Evolutionary conservation across 225 moss, liverwort and hornwort genomes (phyloP), one percentile per base, ranked within the genome.

Genomic region (Lunularia cruciata): DNA sequence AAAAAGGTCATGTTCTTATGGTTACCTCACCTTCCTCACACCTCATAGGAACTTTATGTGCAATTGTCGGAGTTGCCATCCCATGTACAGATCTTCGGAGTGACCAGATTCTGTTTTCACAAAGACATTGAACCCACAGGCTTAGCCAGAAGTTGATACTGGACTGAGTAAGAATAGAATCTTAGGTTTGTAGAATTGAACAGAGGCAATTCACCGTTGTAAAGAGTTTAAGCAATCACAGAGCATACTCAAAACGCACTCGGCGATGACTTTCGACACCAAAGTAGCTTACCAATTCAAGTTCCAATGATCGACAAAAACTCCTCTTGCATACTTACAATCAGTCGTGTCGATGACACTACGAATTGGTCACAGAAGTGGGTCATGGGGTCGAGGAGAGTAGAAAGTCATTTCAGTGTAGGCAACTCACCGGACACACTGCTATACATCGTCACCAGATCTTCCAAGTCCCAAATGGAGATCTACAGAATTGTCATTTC

Each of bases 391-490:
- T 12, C 18, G 45, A 45, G 18, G 18, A 45, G 45, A 18, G 2
- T 12, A 45, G 12, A 18, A 45, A 18, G 45, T 12, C 14, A 12
- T 45, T 2, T 45, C 18, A 2, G 2, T 7, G 0, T 26, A 28
- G 42, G 40, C 13, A 42, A 38, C 58, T 69, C 34, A 49, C 27
- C 49, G 69, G 52, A 14, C 35, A 69, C 54, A 57, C 62, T 70
- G 33, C 56, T 78, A 69, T 43, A 65, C 43, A 70, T 59, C 64
- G 48, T 70, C 73, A 33, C 40, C 58, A 36, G 67, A 72, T 70
- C 66, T 81, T 54, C 83, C 80, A 64, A 93, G 65, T 58, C 90
- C 93, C 81, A 93, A 77, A 65, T 90, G 86, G 72, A 93, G 83
- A 80, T 93, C 86, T 65, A 93, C 75, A 25, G 63, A 69, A 75